Percentiles rank a stretch among this genome's conserved stretches.
These are phyloP conservation scores for Penicillium sp. DNA, from an alignment of 2,329 filamentous ascomycete genomes.

Conservation along the genomic window DNA sequence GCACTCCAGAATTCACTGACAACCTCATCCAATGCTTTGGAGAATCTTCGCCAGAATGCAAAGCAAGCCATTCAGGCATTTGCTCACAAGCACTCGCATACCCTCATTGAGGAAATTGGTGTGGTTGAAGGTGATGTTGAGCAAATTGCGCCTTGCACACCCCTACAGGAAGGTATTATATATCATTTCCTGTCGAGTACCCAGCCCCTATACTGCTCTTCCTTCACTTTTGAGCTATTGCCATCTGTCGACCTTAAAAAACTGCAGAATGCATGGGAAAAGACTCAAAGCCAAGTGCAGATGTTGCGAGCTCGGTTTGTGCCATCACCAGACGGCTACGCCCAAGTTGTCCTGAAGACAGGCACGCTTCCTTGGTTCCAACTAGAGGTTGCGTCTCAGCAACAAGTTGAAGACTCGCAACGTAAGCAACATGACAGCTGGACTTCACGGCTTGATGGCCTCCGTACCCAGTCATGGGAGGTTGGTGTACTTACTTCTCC, in stretches of 20 bases:
- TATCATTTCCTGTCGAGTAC: conserved; percentile 58
- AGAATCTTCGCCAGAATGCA: conserved; percentile 42
- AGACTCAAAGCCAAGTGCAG: conserved; percentile 49
- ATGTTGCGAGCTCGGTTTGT: conserved; percentile 70
- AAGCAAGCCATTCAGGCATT: conserved; percentile 60
- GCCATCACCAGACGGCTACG: conserved; percentile 65
- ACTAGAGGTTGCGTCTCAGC: conserved; percentile 22
- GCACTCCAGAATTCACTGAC: conserved; percentile 14
- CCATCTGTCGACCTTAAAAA: conserved; percentile 40
- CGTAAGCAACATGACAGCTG: conserved; percentile 45
- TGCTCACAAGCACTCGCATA: conserved; percentile 54
- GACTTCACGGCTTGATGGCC: conserved; percentile 48
- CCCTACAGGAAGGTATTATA: conserved; percentile 81
- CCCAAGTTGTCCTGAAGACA: conserved; percentile 61
- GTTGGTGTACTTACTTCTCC: conserved; percentile 27
- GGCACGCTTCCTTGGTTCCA: conserved; percentile 44
- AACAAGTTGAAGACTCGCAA: conserved; percentile 33
- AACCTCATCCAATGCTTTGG: conserved; percentile 3
- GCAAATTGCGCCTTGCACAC: conserved; percentile 72
- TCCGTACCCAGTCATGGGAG: conserved; percentile 33
- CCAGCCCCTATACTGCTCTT: conserved; percentile 66
- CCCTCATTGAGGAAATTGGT: conserved; percentile 50
- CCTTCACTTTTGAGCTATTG: conserved; percentile 58
- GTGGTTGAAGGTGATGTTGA: conserved; percentile 55
- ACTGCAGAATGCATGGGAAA: conserved; percentile 55